Base-by-base conservation (phyloP, 768 basidiomycete genomes). In the Podaxis rugospora region DNA sequence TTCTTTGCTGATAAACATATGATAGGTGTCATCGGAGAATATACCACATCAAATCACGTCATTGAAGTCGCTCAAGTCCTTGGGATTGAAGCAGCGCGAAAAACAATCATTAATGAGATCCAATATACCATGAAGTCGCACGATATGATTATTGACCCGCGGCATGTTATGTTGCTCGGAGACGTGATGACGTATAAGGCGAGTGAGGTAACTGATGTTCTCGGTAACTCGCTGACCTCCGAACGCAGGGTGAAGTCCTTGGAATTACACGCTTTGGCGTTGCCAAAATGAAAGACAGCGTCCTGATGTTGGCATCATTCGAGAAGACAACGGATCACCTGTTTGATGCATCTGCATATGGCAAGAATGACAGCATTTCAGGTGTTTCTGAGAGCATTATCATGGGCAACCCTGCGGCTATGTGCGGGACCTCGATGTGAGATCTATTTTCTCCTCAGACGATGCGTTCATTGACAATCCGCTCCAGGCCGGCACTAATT, bases 361-460 rank as follows among this genome's bases (percentile, higher is more conserved):
- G 95, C 10, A 98, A 98, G 75, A 93, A 87, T 53, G 97, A 99
- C 69, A 85, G 83, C 59, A 97, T 99, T 57, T 88, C 93, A 32
- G 97, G 97, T 54, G 96, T 99, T 5, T 98, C 97, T 18, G 97
- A 99, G 73, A 98, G 96, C 71, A 99, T 99, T 71, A 98, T 99
- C 73, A 95, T 99, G 94, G 95, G 95, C 35, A 97, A 96, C 68
- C 88, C 95, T 39, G 95, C 95, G 0, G 90, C 93, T 4, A 90
- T 87, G 68, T 95, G 94, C 68, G 95, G 95, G 27, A 98, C 95
- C 7, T 95, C 94, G 0, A 89, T 98, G 94, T 95, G 70, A 63
- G 84, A 62, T 54, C 35, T 18, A 51, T 50, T 46, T n/a, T n/a
- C 23, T 49, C 61, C 40, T 47, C 53, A 16, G 16, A 32, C 18